Base-by-base conservation (phyloP, 2,329 filamentous ascomycete species). In the Scytalidium sp. region DNA sequence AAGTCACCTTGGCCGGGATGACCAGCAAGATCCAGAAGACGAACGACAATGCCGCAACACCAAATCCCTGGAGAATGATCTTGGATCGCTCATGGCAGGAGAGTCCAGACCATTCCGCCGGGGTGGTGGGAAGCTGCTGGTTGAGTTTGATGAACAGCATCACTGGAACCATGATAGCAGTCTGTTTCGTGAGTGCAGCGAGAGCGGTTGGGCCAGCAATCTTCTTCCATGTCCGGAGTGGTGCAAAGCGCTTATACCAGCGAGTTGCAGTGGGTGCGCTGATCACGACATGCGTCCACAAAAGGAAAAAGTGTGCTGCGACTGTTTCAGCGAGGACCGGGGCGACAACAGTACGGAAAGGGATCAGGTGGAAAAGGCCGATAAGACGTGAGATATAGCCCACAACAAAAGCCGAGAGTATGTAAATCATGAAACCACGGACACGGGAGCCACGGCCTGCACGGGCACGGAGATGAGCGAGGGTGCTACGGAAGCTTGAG, bases 201-300 rank as follows among this genome's bases (percentile, higher is more conserved):
- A 84, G 72, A 40, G 83, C 74, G 19, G 87, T 80, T 19, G 91
- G 87, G 43, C 83, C 67, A 53, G 81, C 84, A 54, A 90, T 84
- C 51, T 87, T 83, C 61, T 81, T 76, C 72, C 86, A 87, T 46
- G 82, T 76, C 63, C 75, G 76, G 58, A 83, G 81, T 42, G 82
- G 70, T 15, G 87, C 90, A 53, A 17, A 55, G 55, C 45, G 87
- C 61, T 78, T 73, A 70, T 79, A 88, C 75, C 86, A 90, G 58
- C 71, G 72, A 65, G 80, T 79, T 43, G 74, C 64, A 50, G 80
- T 85, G 4, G 84, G 82, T 47, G 82, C 75, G 2, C 89, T 85
- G 64, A 97, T 91, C 65, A 96, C 82, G 61, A 88, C 85, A 67
- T 96, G 90, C 3, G 91, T 88, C 90, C 91, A 96, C 47, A 83